A percentile compares a stretch with the other conserved stretches of the same genome.
Evolutionary conservation across 257 asterid genomes (phyloP).

Genomic region (Verbascum thapsus): DNA sequence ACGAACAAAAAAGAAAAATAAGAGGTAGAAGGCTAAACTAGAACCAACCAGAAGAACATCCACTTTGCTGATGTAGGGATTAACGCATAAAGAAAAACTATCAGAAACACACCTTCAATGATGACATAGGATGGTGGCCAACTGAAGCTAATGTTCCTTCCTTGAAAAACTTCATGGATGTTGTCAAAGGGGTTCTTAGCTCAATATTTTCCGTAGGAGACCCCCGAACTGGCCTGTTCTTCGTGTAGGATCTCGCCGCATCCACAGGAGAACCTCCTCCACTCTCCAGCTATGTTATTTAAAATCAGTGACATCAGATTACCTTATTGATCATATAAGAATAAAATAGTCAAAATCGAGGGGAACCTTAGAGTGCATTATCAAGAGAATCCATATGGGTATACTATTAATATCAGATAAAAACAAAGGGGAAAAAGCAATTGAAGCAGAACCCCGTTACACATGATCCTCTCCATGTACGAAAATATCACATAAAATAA

Average conservation of each 20-base stretch:
- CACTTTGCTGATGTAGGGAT: constrained; percentile 23
- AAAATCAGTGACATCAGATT: constrained; percentile 24
- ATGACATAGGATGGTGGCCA: constrained; percentile 47
- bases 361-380: constrained; percentile 16
- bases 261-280: constrained; percentile 72
- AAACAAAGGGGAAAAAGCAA: not conserved
- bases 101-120: constrained; percentile 57
- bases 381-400: constrained; percentile 9
- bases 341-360: constrained; percentile 9
- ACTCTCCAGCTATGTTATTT: constrained; percentile 48
- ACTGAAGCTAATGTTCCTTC: constrained; percentile 54
- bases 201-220: constrained; percentile 57
- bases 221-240: constrained; percentile 72
- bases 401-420: constrained; percentile 3
- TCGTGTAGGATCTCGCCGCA: constrained; percentile 79
- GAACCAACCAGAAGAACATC: constrained; percentile 5
- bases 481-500: not conserved
- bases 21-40: not conserved
- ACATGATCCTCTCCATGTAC: not conserved
- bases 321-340: too few species aligned
- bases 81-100: constrained; percentile 7
- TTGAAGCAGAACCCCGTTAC: constrained; percentile 12
- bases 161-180: constrained; percentile 43
- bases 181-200: constrained; percentile 50
- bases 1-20: not conserved